Conservation (phyloP, 192 early-diverging fungal species). For the Mortierella antarctica region DNA sequence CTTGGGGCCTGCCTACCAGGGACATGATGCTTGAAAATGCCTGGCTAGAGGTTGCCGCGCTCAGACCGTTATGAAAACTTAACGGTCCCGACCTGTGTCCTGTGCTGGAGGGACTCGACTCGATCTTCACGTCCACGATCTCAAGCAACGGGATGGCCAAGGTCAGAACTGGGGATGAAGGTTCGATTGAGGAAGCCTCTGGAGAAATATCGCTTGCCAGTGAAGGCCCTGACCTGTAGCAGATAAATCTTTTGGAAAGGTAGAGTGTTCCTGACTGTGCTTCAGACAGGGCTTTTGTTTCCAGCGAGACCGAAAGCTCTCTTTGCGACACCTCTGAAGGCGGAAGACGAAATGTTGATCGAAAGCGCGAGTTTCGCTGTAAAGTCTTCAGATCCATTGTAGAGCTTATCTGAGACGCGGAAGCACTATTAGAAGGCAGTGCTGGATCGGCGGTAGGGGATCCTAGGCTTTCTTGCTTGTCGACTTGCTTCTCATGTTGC, state of each 20-base stretch:
- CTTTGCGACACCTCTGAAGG: slow-evolving; percentile 6
- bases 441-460: neutral
- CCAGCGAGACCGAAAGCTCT: slow-evolving; percentile 18
- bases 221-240: slow-evolving; percentile 26
- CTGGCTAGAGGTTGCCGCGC: neutral
- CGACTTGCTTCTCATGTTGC: neutral
- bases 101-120: slow-evolving; percentile 19
- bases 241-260: slow-evolving; percentile 34
- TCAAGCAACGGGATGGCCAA: slow-evolving; percentile 37
- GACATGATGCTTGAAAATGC: slow-evolving; percentile 35
- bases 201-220: neutral
- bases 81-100: neutral
- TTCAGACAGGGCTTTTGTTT: slow-evolving; percentile 25
- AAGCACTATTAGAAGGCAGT: neutral
- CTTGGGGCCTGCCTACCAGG: slow-evolving; percentile 15
- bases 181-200: neutral
- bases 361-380: slow-evolving; percentile 5
- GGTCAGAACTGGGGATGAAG: neutral
- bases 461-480: neutral
- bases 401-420: slow-evolving; percentile 22
- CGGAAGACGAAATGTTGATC: slow-evolving; percentile 27
- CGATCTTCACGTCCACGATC: slow-evolving; percentile 34
- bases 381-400: slow-evolving; percentile 23
- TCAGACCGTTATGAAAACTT: neutral
- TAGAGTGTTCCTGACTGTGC: slow-evolving; percentile 17